Percentiles rank a stretch among this genome's conserved stretches.
phyloP scores from a whole-genome alignment of 768 basidiomycete species.

The Tremella fuciformis region DNA sequence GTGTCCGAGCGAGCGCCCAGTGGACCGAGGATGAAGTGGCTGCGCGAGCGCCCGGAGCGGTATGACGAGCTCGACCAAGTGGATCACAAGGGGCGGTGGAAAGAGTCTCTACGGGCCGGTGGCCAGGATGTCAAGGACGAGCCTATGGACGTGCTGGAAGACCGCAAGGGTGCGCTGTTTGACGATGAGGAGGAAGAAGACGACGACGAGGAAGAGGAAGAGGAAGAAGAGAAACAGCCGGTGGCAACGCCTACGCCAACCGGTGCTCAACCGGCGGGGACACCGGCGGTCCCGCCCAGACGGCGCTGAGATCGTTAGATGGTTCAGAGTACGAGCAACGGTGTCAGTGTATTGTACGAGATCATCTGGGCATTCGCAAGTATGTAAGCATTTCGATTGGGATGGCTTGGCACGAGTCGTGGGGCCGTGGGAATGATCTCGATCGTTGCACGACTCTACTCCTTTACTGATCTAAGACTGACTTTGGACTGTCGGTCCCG shows the following conservation, averaged over 20 bases:
- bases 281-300: no score
- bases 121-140: constrained; percentile 13
- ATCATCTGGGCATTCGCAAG: no score
- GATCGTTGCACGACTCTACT: no score
- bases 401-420: no score
- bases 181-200: constrained; percentile 57
- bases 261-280: background rate
- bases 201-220: constrained; percentile 60
- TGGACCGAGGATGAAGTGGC: constrained; percentile 96
- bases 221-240: constrained; percentile 52
- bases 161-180: constrained; percentile 39
- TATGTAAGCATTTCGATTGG: no score
- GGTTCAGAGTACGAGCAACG: no score
- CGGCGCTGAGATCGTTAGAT: no score
- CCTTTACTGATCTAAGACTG: no score
- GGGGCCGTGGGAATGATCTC: no score
- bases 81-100: constrained; percentile 88
- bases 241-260: background rate
- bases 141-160: constrained; percentile 11
- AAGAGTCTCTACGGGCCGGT: constrained; percentile 7
- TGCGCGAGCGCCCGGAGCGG: constrained; percentile 78
- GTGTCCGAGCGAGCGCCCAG: constrained; percentile 91
- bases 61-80: constrained; percentile 78
- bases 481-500: no score
- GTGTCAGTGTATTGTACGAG: no score